A percentile compares a stretch with the other conserved stretches of the same genome.
phyloP scores from a whole-genome alignment of 2,329 filamentous ascomycete genomes.

The Dactylonectria estremocensis region DNA sequence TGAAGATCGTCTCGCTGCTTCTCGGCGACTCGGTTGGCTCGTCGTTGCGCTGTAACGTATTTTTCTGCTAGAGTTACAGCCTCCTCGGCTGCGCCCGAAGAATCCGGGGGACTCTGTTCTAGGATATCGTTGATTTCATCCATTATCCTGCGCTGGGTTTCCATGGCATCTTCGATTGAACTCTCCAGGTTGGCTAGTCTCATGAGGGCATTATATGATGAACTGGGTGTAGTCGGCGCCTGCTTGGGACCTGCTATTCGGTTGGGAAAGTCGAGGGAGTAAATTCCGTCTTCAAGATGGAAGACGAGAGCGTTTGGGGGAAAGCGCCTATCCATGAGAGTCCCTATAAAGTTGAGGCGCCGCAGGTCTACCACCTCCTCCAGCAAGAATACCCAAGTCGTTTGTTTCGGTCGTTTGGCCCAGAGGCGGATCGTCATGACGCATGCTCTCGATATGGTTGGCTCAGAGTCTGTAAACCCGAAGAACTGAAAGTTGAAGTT shows the following conservation, averaged over 20 bases:
- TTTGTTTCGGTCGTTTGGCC: constrained; percentile 70
- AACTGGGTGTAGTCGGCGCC: constrained; percentile 71
- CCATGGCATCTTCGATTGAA: constrained; percentile 90
- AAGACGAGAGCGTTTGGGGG: constrained; percentile 88
- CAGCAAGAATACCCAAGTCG: constrained; percentile 75
- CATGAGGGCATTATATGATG: constrained; percentile 91
- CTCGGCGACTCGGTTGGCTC: constrained; percentile 73
- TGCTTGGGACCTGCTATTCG: constrained; percentile 67
- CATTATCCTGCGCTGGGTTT: constrained; percentile 81
- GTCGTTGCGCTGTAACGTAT: constrained; percentile 75
- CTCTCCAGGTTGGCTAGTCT: constrained; percentile 89
- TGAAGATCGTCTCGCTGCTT: constrained; percentile 78
- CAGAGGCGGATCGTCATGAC: constrained; percentile 80
- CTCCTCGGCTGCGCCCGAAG: constrained; percentile 66
- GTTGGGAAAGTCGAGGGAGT: constrained; percentile 80
- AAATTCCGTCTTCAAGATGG: constrained; percentile 88
- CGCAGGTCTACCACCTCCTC: constrained; percentile 81
- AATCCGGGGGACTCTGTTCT: constrained; percentile 57
- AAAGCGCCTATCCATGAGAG: constrained; percentile 78
- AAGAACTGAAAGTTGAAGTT: constrained; percentile 94
- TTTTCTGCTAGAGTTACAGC: constrained; percentile 63
- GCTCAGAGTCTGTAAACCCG: constrained; percentile 76
- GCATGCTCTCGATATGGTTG: constrained; percentile 76
- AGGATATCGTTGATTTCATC: constrained; percentile 81
- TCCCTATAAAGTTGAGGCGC: constrained; percentile 84